Evolutionary conservation across 2,329 filamentous ascomycete species (phyloP).

Genomic region (Fusarium brevicatenulatum): DNA sequence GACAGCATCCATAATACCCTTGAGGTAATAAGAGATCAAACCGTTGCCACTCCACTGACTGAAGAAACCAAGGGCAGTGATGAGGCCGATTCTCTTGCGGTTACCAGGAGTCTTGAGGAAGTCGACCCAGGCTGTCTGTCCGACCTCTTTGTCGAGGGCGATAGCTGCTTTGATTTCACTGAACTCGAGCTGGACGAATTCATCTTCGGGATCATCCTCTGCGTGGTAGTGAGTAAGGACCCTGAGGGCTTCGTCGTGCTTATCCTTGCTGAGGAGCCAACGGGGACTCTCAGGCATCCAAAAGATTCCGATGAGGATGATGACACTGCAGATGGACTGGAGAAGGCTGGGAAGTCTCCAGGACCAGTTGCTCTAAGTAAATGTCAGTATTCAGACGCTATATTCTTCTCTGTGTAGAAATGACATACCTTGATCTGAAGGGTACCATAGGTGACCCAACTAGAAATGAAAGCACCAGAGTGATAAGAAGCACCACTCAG

Average conservation of each 20-base stretch:
- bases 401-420: fast-evolving
- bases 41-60: slow-evolving; percentile 33
- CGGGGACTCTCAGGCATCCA: slow-evolving; percentile 36
- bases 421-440: slow-evolving; percentile 7
- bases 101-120: slow-evolving; percentile 43
- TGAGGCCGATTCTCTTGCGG: slow-evolving; percentile 44
- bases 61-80: slow-evolving; percentile 25
- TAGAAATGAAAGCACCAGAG: slow-evolving; percentile 17
- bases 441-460: slow-evolving; percentile 16
- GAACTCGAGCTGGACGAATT: slow-evolving; percentile 27
- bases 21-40: slow-evolving; percentile 24
- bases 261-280: slow-evolving; percentile 38
- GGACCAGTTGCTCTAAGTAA: not conserved
- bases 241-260: slow-evolving; percentile 26
- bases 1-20: slow-evolving; percentile 21
- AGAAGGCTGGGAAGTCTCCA: slow-evolving; percentile 17
- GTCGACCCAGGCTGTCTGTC: slow-evolving; percentile 26
- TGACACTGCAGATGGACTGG: slow-evolving; percentile 20
- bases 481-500: slow-evolving; percentile 10
- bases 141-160: slow-evolving; percentile 28
- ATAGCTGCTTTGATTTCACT: slow-evolving; percentile 32
- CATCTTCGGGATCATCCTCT: slow-evolving; percentile 18
- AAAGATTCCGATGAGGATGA: slow-evolving; percentile 15
- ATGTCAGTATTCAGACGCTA: not conserved
- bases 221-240: slow-evolving; percentile 35